phyloP scores from a whole-genome alignment of 495 filamentous ascomycete species.

The Aspergillus panamensis region DNA sequence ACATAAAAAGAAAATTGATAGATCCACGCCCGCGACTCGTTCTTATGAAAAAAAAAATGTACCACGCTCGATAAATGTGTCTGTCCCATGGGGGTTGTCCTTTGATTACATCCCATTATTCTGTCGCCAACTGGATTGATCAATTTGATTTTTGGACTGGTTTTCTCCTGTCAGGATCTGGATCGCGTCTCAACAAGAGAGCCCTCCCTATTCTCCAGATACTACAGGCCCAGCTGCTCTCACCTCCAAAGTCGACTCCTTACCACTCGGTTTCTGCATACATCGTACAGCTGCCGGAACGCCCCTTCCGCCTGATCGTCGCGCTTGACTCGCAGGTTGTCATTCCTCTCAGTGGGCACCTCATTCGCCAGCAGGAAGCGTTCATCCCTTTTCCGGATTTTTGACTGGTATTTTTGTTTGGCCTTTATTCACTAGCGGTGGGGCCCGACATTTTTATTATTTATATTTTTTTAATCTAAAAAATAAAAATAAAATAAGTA shows the following conservation, averaged over 20 bases:
- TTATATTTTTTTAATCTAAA: slow-evolving; percentile 12
- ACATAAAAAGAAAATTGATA: slow-evolving; percentile 23
- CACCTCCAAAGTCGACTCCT: slow-evolving; percentile 4
- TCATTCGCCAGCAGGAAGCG: slow-evolving; percentile 18
- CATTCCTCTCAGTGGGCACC: slow-evolving; percentile 14
- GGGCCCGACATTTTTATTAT: slow-evolving; percentile 10
- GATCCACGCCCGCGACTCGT: slow-evolving; percentile 17
- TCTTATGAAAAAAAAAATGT: not conserved
- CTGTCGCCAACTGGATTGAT: slow-evolving; percentile 13
- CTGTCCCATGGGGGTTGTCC: not conserved
- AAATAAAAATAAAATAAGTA: slow-evolving; percentile 14
- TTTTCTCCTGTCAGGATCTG: not conserved
- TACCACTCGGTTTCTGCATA: slow-evolving; percentile 14
- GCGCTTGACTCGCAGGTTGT: slow-evolving; percentile 26
- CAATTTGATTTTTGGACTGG: not conserved
- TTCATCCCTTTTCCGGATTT: slow-evolving; percentile 16
- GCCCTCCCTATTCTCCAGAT: not conserved
- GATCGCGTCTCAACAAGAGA: not conserved
- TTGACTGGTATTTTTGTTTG: slow-evolving; percentile 22
- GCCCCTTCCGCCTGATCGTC: slow-evolving; percentile 29
- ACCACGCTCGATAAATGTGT: not conserved
- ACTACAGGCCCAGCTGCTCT: not conserved
- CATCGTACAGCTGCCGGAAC: slow-evolving; percentile 22
- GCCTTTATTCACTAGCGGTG: slow-evolving; percentile 9
- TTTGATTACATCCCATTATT: not conserved